Conservation (phyloP, 2,329 filamentous ascomycete genomes). For the Talaromyces funiculosus region DNA sequence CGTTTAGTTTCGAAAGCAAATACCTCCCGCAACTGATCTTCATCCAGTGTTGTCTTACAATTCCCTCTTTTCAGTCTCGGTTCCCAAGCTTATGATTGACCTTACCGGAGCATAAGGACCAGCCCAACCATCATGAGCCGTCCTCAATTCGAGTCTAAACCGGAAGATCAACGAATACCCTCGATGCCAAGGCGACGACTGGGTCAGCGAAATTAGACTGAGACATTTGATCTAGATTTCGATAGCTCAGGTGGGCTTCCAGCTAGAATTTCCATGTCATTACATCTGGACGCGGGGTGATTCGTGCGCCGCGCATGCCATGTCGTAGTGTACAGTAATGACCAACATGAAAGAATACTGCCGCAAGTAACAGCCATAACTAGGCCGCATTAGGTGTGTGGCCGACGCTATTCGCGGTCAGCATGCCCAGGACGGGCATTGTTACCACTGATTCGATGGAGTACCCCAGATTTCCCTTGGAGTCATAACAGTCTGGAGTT, state of each 20-base stretch:
- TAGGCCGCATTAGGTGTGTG: neutral
- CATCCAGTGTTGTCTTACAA: neutral
- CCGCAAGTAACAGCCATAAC: neutral
- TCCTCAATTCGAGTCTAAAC: neutral
- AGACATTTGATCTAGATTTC: neutral
- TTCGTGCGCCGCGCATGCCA: neutral
- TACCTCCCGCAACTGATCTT: neutral
- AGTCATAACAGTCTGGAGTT: neutral
- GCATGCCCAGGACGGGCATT: neutral
- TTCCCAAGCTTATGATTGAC: neutral
- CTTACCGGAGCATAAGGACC: neutral
- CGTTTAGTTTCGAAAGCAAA: neutral
- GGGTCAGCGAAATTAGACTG: neutral
- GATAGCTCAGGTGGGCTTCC: neutral
- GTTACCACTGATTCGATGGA: neutral
- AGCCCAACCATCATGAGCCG: neutral
- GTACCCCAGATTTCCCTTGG: conserved; percentile 3
- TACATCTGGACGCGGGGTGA: neutral
- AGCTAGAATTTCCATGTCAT: neutral
- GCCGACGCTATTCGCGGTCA: neutral
- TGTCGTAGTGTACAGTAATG: neutral
- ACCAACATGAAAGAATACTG: neutral
- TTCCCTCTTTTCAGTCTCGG: neutral
- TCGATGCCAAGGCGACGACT: neutral
- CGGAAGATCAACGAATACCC: neutral